Percentiles rank a stretch among this genome's conserved stretches.
phyloP scores from a whole-genome alignment of 2,329 filamentous ascomycete species.

The Fusarium redolens region DNA sequence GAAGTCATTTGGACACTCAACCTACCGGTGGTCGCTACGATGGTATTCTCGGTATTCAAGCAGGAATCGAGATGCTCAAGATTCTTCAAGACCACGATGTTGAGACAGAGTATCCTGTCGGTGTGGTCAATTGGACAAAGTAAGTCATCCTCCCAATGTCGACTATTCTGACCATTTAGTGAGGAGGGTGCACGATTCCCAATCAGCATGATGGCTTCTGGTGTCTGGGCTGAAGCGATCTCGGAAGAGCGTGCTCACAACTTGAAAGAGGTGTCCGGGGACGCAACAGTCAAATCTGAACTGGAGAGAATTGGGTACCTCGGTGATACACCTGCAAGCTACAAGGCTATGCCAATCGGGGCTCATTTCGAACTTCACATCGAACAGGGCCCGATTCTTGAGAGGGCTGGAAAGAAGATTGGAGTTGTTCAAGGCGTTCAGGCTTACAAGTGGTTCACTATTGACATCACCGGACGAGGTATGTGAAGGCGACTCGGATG shows the following conservation, averaged over 20 bases:
- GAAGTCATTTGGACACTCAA: constrained; percentile 76
- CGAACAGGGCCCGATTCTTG: constrained; percentile 67
- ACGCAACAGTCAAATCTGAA: constrained; percentile 53
- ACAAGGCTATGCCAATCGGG: constrained; percentile 64
- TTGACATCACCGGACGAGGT: constrained; percentile 43
- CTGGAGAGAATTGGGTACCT: constrained; percentile 79
- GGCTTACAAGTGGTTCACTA: constrained; percentile 44
- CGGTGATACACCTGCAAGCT: constrained; percentile 56
- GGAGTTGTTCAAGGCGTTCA: constrained; percentile 40
- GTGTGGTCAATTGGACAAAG: constrained; percentile 84
- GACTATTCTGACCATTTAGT: constrained; percentile 52
- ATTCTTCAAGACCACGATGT: constrained; percentile 74
- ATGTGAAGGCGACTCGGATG: neutral
- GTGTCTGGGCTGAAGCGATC: constrained; percentile 80
- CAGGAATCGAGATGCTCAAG: constrained; percentile 78
- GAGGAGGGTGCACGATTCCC: constrained; percentile 87
- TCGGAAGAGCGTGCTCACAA: constrained; percentile 69
- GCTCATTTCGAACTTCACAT: constrained; percentile 88
- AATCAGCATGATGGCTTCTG: constrained; percentile 78
- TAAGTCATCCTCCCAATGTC: constrained; percentile 31
- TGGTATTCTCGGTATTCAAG: constrained; percentile 79
- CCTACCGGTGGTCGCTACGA: constrained; percentile 77
- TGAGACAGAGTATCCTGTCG: constrained; percentile 77
- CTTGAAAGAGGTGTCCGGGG: constrained; percentile 66
- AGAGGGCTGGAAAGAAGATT: constrained; percentile 28